Evolutionary conservation across 768 basidiomycete genomes (phyloP).

Genomic region (Scleroderma bovista): DNA sequence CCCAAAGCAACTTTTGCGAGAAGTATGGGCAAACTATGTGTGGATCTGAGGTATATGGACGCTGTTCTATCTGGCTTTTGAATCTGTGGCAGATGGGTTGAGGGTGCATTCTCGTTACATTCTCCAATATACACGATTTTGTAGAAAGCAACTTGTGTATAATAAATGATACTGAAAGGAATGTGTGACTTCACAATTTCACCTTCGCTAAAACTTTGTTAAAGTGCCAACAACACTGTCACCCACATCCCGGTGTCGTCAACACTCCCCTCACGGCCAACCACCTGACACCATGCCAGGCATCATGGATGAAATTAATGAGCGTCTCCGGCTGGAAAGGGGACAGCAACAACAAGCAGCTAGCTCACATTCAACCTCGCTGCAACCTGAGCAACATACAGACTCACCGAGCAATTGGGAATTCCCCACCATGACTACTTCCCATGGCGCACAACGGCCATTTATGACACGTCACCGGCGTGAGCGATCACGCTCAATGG

Average conservation of each 20-base stretch:
- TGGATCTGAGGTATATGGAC: constrained; percentile 61
- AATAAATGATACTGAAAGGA: background rate
- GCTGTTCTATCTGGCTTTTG: constrained; percentile 64
- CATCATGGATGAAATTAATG: background rate
- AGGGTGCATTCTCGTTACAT: constrained; percentile 44
- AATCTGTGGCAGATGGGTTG: constrained; percentile 75
- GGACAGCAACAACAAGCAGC: background rate
- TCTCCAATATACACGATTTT: background rate
- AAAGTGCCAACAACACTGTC: background rate
- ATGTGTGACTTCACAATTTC: background rate
- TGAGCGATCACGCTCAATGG: background rate
- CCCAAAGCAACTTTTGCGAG: constrained; percentile 59
- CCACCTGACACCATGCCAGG: background rate
- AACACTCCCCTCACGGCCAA: background rate
- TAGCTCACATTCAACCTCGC: background rate
- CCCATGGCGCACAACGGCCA: background rate
- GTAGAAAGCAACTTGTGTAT: background rate
- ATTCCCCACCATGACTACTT: background rate
- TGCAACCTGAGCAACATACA: background rate
- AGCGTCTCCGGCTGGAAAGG: background rate
- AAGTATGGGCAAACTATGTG: constrained; percentile 76
- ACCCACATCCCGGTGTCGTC: background rate
- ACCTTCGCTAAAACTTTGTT: background rate
- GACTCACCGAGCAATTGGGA: background rate
- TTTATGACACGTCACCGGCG: background rate